These are phyloP conservation scores for Eimeria maxima DNA, from an alignment of 169 alveolate species.

Conservation along the genomic window DNA sequence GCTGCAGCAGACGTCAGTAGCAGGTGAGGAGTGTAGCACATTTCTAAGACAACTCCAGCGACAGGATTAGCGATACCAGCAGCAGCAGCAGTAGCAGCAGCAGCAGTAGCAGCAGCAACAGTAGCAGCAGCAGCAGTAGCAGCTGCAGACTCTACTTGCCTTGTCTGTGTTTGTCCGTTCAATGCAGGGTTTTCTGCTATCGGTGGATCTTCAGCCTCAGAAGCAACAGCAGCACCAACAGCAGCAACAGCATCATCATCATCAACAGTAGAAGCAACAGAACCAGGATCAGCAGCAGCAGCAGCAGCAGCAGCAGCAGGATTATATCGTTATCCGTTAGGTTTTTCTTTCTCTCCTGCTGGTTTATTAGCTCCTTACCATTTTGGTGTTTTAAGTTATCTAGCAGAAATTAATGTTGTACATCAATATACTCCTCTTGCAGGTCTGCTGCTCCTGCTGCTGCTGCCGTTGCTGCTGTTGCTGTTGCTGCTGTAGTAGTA, in stretches of 20 bases:
- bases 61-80: neutral
- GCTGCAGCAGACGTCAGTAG: neutral
- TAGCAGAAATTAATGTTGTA: slow-evolving; percentile 72
- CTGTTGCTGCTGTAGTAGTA: neutral
- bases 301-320: slow-evolving; percentile 34
- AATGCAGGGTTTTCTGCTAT: neutral
- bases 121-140: neutral
- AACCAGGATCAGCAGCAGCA: slow-evolving; percentile 55
- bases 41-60: neutral
- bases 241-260: slow-evolving; percentile 10
- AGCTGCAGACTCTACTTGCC: neutral
- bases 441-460: slow-evolving; percentile 60
- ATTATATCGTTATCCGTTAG: slow-evolving; percentile 66
- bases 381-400: slow-evolving; percentile 73
- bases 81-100: slow-evolving; percentile 23
- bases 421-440: slow-evolving; percentile 80
- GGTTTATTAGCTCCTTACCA: slow-evolving; percentile 84
- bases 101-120: neutral
- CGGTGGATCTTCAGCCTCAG: neutral
- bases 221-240: slow-evolving; percentile 33
- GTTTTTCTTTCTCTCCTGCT: slow-evolving; percentile 85
- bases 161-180: neutral
- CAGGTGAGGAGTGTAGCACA: neutral
- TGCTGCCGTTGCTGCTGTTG: slow-evolving; percentile 34
- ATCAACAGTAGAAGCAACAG: neutral